phyloP scores from a whole-genome alignment of 257 asterid genomes.

The Ajuga chamaepitys region DNA sequence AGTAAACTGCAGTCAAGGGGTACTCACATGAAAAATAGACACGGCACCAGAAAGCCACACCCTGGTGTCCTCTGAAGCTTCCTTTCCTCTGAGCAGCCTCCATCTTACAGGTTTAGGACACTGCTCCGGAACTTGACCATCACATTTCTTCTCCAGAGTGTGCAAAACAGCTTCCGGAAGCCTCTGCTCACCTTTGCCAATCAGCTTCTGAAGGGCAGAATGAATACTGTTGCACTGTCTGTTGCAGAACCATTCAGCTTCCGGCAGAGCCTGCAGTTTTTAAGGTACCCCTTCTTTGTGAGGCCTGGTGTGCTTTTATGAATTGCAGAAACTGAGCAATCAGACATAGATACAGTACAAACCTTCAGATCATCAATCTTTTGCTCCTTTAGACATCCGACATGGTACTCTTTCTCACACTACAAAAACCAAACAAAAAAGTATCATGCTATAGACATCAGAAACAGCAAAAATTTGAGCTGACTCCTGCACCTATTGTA shows the following conservation, averaged over 20 bases:
- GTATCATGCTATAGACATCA: constrained; percentile 6
- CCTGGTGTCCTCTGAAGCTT: constrained; percentile 44
- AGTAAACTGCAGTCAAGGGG: neutral
- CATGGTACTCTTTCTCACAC: constrained; percentile 93
- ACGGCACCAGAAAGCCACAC: constrained; percentile 68
- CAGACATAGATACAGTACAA: neutral
- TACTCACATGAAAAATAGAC: constrained; percentile 71
- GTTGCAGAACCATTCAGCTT: constrained; percentile 80
- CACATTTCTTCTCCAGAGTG: constrained; percentile 44
- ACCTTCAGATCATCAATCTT: constrained; percentile 69
- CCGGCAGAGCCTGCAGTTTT: constrained; percentile 64
- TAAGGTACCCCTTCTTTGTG: neutral
- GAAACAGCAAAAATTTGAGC: constrained; percentile 4
- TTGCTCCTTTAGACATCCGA: constrained; percentile 75
- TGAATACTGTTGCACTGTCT: constrained; percentile 48
- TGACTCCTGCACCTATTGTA: neutral
- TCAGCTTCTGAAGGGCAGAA: constrained; percentile 43
- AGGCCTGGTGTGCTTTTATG: neutral
- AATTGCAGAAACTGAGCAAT: neutral
- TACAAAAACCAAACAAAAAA: constrained; percentile 21
- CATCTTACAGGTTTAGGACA: constrained; percentile 46
- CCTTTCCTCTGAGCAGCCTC: constrained; percentile 72
- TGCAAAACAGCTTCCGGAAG: constrained; percentile 47
- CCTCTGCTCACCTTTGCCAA: constrained; percentile 49
- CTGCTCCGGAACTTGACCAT: constrained; percentile 22